Conservation (phyloP, 1,284 basidiomycete species). For the Baeospora myosura region DNA sequence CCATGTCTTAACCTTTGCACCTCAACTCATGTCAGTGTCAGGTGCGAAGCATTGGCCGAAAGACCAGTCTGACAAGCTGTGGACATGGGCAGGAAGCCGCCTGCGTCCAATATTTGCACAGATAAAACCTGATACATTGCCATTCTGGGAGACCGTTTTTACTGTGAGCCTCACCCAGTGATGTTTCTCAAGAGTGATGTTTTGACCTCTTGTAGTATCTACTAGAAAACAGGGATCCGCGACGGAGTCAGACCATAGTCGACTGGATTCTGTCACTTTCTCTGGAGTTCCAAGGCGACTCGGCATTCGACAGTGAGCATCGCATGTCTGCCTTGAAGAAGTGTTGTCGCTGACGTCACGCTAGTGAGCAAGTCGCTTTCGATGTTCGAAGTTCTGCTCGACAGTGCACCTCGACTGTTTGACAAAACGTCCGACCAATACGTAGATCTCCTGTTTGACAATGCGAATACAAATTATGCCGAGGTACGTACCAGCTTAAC, state of each 20-base stretch:
- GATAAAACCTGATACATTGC: slow-evolving; percentile 78
- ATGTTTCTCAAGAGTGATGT: slow-evolving; percentile 2
- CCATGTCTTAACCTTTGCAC: slow-evolving; percentile 5
- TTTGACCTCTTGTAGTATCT: slow-evolving; percentile 39
- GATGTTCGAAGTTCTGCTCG: slow-evolving; percentile 52
- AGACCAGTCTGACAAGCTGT: slow-evolving; percentile 52
- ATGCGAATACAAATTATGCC: slow-evolving; percentile 75
- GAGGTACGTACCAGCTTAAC: slow-evolving; percentile 45
- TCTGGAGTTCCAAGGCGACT: slow-evolving; percentile 76
- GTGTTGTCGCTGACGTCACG: slow-evolving; percentile 1
- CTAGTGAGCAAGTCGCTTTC: slow-evolving; percentile 66
- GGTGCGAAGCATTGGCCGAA: slow-evolving; percentile 90
- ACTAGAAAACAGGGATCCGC: slow-evolving; percentile 76
- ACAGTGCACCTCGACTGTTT: too few species aligned
- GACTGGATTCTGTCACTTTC: slow-evolving; percentile 75
- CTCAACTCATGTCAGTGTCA: slow-evolving; percentile 15
- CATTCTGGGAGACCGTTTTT: slow-evolving; percentile 67
- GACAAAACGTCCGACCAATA: slow-evolving; percentile 66
- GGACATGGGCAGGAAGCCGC: slow-evolving; percentile 75
- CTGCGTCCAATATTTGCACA: slow-evolving; percentile 69
- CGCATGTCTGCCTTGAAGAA: background rate
- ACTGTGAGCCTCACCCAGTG: slow-evolving; percentile 32
- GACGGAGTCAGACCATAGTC: slow-evolving; percentile 72
- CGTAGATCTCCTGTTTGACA: slow-evolving; percentile 65
- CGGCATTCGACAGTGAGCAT: slow-evolving; percentile 63